Base-by-base conservation (phyloP, 768 basidiomycete species). In the Phlebiopsis gigantea region DNA sequence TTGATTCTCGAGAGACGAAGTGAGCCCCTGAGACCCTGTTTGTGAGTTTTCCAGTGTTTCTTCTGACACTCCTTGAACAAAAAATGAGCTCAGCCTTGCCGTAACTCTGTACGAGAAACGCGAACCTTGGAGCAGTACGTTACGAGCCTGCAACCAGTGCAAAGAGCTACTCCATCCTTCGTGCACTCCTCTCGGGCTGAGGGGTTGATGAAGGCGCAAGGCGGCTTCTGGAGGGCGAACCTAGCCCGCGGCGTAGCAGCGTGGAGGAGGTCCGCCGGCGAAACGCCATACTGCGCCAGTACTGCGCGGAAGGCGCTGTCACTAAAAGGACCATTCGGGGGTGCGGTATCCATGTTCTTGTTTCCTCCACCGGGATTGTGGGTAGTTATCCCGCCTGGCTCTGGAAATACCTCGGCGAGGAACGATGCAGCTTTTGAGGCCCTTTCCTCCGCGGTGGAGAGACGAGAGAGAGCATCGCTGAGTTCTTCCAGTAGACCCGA, bases 41-140 rank as follows among this genome's bases (percentile, higher is more conserved):
- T 77, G 55, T 79, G 77, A 1, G 24, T 34, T 1, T 46, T 56
- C 78, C 77, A 78, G 54, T 78, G 77, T 19, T 41, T 61, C 19
- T 39, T 65, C 61, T 79, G 78, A 56, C 78, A 79, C 42, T 69
- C 72, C 57, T 58, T 19, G 15, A n/a, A 26, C n/a, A 25, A 9
- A 34, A 10, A n/a, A n/a, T n/a, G n/a, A n/a, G n/a, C n/a, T n/a
- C n/a, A n/a, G n/a, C n/a, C n/a, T n/a, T n/a, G n/a, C n/a, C n/a
- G n/a, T n/a, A n/a, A n/a, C n/a, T n/a, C n/a, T n/a, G 2, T 19
- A 47, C 2, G 29, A 25, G n/a, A 31, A 25, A n/a, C 25, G 26
- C 41, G 12, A 30, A 53, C 59, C 74, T 77, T 73, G 8, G 77
- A 79, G 60, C 78, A 79, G 57, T 79, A 79, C 19, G 72, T 72